phyloP scores from a whole-genome alignment of 495 filamentous ascomycete species.

The Penicillium nucicola region DNA sequence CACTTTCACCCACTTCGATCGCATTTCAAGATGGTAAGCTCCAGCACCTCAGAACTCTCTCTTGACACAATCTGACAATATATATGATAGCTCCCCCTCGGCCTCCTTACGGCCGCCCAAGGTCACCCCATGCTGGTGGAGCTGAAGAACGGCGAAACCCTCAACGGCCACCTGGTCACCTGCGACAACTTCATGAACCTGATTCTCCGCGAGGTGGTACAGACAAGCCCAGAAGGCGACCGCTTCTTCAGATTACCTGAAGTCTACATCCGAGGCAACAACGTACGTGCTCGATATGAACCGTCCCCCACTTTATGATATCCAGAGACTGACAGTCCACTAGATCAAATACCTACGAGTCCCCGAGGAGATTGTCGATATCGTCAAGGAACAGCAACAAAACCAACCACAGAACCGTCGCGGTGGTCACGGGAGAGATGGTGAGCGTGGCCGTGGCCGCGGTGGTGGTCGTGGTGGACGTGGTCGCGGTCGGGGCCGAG shows the following conservation, averaged over 20 bases:
- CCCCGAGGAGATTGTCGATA: conserved; percentile 90
- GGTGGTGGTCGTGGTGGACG: conserved; percentile 49
- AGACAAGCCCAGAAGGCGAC: conserved; percentile 92
- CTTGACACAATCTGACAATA: neutral
- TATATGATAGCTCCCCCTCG: conserved; percentile 71
- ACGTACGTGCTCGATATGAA: conserved; percentile 55
- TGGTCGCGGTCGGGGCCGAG: conserved; percentile 52
- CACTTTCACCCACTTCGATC: conserved; percentile 16
- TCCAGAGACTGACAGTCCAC: neutral
- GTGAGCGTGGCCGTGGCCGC: conserved; percentile 51
- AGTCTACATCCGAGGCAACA: conserved; percentile 95
- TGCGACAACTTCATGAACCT: conserved; percentile 99
- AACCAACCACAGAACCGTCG: conserved; percentile 66
- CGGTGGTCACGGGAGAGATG: conserved; percentile 62
- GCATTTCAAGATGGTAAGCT: conserved; percentile 24
- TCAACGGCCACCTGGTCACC: conserved; percentile 92
- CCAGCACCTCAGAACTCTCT: neutral
- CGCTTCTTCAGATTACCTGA: conserved; percentile 88
- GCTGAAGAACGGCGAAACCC: conserved; percentile 96
- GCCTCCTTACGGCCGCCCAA: conserved; percentile 89
- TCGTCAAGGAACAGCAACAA: conserved; percentile 84
- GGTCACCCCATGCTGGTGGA: conserved; percentile 99
- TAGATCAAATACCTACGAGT: conserved; percentile 99
- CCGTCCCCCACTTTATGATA: neutral
- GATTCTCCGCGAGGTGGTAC: conserved; percentile 94